These are phyloP conservation scores for Penicillium verrucosum DNA, from an alignment of 2,329 filamentous ascomycete genomes.

Conservation along the genomic window DNA sequence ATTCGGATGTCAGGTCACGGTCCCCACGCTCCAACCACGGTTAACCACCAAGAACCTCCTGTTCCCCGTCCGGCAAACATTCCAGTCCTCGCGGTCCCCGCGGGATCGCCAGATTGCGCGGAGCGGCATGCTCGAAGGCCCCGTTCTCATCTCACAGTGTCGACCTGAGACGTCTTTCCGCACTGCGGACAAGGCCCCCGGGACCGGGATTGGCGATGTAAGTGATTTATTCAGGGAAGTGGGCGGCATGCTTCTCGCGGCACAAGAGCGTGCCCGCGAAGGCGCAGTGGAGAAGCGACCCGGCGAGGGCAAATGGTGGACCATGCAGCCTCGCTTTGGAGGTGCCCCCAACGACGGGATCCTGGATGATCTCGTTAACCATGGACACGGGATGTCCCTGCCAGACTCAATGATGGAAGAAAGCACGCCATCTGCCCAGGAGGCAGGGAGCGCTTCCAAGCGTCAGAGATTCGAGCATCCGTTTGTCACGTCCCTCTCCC, in stretches of 20 bases:
- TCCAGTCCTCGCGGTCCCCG: constrained; percentile 53
- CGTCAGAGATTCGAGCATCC: constrained; percentile 37
- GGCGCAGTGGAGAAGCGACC: constrained; percentile 49
- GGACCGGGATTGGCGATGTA: constrained; percentile 36
- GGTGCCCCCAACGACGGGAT: constrained; percentile 44
- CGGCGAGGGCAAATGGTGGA: constrained; percentile 61
- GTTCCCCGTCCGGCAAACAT: constrained; percentile 56
- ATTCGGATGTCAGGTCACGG: constrained; percentile 54
- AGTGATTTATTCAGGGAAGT: constrained; percentile 58
- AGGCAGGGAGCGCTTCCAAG: constrained; percentile 37
- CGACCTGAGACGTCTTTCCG: constrained; percentile 55
- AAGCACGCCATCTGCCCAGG: constrained; percentile 23
- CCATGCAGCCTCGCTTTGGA: constrained; percentile 55
- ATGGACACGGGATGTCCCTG: constrained; percentile 29
- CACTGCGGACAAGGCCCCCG: constrained; percentile 25
- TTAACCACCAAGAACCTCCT: constrained; percentile 51
- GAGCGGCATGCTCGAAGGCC: constrained; percentile 56
- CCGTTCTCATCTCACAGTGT: constrained; percentile 55
- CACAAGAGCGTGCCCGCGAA: constrained; percentile 59
- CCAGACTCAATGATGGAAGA: constrained; percentile 28
- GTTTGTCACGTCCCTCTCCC: constrained; percentile 27
- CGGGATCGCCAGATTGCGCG: constrained; percentile 52
- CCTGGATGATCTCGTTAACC: constrained; percentile 31
- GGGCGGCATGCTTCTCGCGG: constrained; percentile 55
- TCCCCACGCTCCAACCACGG: constrained; percentile 47